Conservation (phyloP, 1,284 basidiomycete species). For the Caloboletus inedulis region DNA sequence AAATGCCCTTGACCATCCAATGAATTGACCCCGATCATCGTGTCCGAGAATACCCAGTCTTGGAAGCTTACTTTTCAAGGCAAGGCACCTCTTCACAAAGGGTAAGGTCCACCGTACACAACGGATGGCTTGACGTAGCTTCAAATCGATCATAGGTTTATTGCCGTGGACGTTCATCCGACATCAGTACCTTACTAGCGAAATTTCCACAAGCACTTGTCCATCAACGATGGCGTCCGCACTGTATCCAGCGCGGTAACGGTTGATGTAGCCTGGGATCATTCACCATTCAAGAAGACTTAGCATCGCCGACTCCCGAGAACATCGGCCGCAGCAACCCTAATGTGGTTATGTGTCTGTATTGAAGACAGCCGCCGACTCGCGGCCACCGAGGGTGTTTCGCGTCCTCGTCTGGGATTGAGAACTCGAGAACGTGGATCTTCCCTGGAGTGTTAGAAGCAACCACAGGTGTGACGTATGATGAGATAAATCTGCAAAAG, state of each 20-base stretch:
- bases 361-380: not conserved
- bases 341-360: constrained; percentile 6
- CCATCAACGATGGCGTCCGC: constrained; percentile 1
- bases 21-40: constrained; percentile 16
- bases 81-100: constrained; percentile 15
- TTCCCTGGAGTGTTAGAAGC: not conserved
- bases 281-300: not conserved
- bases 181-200: not conserved
- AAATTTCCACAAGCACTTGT: not conserved
- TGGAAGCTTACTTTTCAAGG: constrained; percentile 14
- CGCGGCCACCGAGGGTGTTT: constrained; percentile 1
- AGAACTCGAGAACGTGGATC: not conserved
- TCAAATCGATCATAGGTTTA: constrained; percentile 5
- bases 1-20: constrained; percentile 3
- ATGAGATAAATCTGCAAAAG: constrained; percentile 6
- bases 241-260: not conserved
- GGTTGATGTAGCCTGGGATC: not conserved
- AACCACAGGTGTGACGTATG: constrained; percentile 1
- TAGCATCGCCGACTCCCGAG: constrained; percentile 10
- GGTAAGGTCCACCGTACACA: constrained; percentile 16
- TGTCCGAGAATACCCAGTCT: constrained; percentile 8
- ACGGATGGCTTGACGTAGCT: constrained; percentile 16
- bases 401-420: not conserved
- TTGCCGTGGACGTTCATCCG: constrained; percentile 8
- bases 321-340: constrained; percentile 18